Base-by-base conservation (phyloP, 2,329 filamentous ascomycete genomes). In the Aspergillus sp. region DNA sequence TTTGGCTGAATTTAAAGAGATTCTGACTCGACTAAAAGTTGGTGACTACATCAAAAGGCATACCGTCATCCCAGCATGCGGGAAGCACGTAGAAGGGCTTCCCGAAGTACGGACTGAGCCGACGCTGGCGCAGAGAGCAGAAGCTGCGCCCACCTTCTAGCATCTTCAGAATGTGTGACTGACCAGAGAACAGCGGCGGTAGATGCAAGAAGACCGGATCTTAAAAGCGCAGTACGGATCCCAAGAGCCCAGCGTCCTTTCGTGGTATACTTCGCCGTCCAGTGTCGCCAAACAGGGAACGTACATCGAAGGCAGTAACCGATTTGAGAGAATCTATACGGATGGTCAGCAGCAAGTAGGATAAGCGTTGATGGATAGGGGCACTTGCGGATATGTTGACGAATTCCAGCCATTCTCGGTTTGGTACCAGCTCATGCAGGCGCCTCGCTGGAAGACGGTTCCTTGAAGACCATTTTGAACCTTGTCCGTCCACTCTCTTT, bases 271-370 rank as follows among this genome's bases (percentile, higher is more conserved):
- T 62, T 66, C 10, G 76, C 69, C 12, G 72, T 68, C 77, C 76
- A 80, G 50, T 80, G 69, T n/a, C 53, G 62, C 73, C 74, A 80
- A 27, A 64, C 70, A 2, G 76, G 76, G 51, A 78, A 80, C 50
- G 67, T 70, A 60, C 74, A 79, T 7, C 72, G 61, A 19, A 72
- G 59, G 44, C 63, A 69, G 56, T 76, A 79, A 54, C 76, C 69
- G 35, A 78, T 59, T 57, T 80, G 77, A 1, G 70, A 69, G 52
- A 70, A 75, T 33, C 73, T 75, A 43, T 4, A 28, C 26, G 4
- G 33, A 7, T 28, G 28, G 30, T 61, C 29, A 61, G 56, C 46
- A 40, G 10, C 3, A 19, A 42, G 3, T 4, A 2, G 33, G 32
- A 10, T 2, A 34, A 40, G 6, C 12, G 10, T 9, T 7, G 5